These are phyloP conservation scores for Blastomyces percursus DNA, from an alignment of 2,329 filamentous ascomycete genomes.

Conservation along the genomic window DNA sequence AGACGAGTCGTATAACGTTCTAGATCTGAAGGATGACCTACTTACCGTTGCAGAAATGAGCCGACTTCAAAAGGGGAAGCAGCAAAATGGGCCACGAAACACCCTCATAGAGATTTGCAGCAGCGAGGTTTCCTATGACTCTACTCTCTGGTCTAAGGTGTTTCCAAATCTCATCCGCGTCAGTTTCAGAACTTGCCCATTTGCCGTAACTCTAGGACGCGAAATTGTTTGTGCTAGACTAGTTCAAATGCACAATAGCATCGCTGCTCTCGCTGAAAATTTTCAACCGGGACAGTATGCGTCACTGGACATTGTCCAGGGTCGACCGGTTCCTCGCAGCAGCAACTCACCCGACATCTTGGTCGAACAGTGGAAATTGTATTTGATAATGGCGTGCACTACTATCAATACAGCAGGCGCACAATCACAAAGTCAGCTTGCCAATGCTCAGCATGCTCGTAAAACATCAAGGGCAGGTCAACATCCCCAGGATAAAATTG, in stretches of 20 bases:
- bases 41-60: constrained; percentile 79
- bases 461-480: constrained; percentile 62
- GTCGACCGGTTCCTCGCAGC: constrained; percentile 38
- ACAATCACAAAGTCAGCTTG: constrained; percentile 47
- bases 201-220: constrained; percentile 79
- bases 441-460: constrained; percentile 61
- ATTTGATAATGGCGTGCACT: constrained; percentile 93
- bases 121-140: constrained; percentile 89
- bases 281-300: constrained; percentile 17
- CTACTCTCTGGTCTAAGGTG: constrained; percentile 93
- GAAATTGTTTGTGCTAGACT: constrained; percentile 89
- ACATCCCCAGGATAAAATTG: constrained; percentile 63
- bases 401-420: constrained; percentile 76
- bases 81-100: constrained; percentile 70
- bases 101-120: constrained; percentile 88
- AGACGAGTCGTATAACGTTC: constrained; percentile 73
- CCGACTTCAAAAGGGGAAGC: constrained; percentile 78
- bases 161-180: constrained; percentile 91
- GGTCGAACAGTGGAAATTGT: constrained; percentile 96
- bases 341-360: constrained; percentile 59
- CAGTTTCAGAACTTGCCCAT: constrained; percentile 80
- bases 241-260: constrained; percentile 80
- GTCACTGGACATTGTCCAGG: constrained; percentile 27
- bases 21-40: constrained; percentile 84
- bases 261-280: constrained; percentile 65